Percentiles rank a stretch among this genome's conserved stretches.
Conservation (phyloP, 2,329 filamentous ascomycete species). For the Pseudogymnoascus sp. region DNA sequence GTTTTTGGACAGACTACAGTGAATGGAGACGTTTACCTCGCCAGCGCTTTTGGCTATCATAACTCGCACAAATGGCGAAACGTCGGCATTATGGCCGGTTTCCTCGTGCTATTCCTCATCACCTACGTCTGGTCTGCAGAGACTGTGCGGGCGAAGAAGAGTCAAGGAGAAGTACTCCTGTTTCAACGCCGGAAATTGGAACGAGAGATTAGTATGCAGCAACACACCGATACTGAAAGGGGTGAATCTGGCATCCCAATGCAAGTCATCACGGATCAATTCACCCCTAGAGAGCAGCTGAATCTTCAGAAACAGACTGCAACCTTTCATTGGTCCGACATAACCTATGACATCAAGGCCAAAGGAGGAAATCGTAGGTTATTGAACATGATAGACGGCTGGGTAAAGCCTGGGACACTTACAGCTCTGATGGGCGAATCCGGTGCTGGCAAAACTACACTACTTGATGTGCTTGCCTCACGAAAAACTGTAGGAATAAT, state of each 20-base stretch:
- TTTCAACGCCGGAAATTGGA: slow-evolving; percentile 45
- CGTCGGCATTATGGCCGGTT: slow-evolving; percentile 53
- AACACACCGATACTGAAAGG: slow-evolving; percentile 11
- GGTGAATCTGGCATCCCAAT: slow-evolving; percentile 16
- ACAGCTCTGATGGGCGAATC: slow-evolving; percentile 51
- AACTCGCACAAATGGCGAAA: slow-evolving; percentile 49
- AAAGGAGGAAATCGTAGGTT: slow-evolving; percentile 55
- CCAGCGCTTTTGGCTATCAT: slow-evolving; percentile 43
- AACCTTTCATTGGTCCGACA: slow-evolving; percentile 66
- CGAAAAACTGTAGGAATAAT: slow-evolving; percentile 85
- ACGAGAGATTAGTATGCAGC: slow-evolving; percentile 18
- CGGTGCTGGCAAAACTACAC: slow-evolving; percentile 81
- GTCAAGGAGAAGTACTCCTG: slow-evolving; percentile 67
- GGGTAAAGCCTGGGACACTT: slow-evolving; percentile 62
- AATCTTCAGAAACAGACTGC: slow-evolving; percentile 66
- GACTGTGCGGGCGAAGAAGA: slow-evolving; percentile 54
- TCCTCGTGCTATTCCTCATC: slow-evolving; percentile 49
- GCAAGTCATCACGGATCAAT: slow-evolving; percentile 25
- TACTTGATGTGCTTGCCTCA: slow-evolving; percentile 75
- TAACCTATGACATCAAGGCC: slow-evolving; percentile 58
- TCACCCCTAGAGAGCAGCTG: slow-evolving; percentile 55
- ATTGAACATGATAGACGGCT: slow-evolving; percentile 72
- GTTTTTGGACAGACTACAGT: slow-evolving; percentile 44
- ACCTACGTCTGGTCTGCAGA: slow-evolving; percentile 57
- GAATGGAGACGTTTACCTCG: slow-evolving; percentile 49